Evolutionary conservation across 148 eudicot genomes (phyloP).

Genomic region (Rhododendron ferrugineum): DNA sequence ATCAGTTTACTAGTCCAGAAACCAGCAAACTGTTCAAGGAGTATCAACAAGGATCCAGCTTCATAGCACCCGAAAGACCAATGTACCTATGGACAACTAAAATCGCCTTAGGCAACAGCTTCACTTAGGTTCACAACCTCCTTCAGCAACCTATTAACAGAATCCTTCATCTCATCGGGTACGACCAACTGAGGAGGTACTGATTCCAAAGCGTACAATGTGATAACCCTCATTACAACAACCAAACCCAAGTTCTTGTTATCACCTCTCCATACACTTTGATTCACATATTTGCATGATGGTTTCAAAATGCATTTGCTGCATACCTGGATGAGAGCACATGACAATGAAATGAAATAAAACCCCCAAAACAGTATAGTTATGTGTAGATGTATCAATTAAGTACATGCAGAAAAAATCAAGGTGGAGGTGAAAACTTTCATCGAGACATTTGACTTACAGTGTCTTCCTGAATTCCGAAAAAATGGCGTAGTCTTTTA

Average conservation of each 20-base stretch:
- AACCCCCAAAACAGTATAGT: background rate
- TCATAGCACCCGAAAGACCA: background rate
- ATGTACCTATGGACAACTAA: background rate
- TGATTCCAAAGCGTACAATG: constrained; percentile 53
- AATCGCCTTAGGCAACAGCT: constrained; percentile 16
- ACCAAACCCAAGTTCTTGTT: constrained; percentile 35
- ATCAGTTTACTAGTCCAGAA: background rate
- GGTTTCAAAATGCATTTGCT: constrained; percentile 40
- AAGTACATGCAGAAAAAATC: background rate
- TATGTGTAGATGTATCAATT: background rate
- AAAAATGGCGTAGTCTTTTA: constrained; percentile 54
- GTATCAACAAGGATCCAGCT: background rate
- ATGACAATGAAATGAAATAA: background rate
- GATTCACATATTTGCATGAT: constrained; percentile 59
- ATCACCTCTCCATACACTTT: constrained; percentile 29
- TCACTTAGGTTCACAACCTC: constrained; percentile 45
- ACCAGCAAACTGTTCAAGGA: background rate
- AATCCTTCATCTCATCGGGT: constrained; percentile 50
- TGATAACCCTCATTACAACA: constrained; percentile 51
- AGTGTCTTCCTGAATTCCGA: constrained; percentile 44
- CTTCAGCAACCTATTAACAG: constrained; percentile 49
- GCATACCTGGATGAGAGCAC: constrained; percentile 52
- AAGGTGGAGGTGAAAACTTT: background rate
- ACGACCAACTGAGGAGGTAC: constrained; percentile 42
- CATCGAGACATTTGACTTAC: constrained; percentile 28